Base-by-base conservation (phyloP, 139 green algal genomes). In the Klebsormidium nitens region DNA sequence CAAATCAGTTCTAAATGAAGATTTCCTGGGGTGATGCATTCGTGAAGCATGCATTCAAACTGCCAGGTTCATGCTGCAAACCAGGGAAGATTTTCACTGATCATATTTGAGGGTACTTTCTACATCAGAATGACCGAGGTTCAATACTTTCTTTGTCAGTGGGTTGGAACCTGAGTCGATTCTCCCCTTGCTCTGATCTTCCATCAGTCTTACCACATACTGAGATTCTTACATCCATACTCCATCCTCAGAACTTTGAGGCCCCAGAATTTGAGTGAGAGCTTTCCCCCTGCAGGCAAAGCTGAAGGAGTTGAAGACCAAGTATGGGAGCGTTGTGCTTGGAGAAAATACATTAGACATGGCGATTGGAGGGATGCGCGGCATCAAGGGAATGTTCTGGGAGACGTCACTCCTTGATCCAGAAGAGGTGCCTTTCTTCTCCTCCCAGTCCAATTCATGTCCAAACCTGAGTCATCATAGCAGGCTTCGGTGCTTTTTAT, bases 351-450 rank as follows among this genome's bases (percentile, higher is more conserved):
- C 90, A 32, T 64, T 85, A 5, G 58, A 78, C 42, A 82, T 83
- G 78, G 72, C 74, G 3, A 87, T 99, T 37, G 94, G 94, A 59
- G 94, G 94, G 72, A 99, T 99, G 94, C 83, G 94, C 17, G 93
- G 94, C 63, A 96, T 99, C 72, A 88, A 90, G 55, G 90, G 86
- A 5, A 82, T 99, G 77, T 83, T 98, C 28, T 99, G 93, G 90
- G 94, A 99, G 75, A 96, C 92, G 0, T 97, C 91, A 0, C 81
- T 97, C 38, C 81, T 99, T 26, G 94, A 99, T 59, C 62, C 89
- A 0, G 92, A 98, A 32, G 90, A 80, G 72, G 64, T 80, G 23
- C 29, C 5, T 72, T 23, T 55, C 23, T 31, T 55, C 46, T 55
- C 46, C 23, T 23, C 46, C 23, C 46, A 55, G n/a, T n/a, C n/a